Percentiles rank a stretch among this genome's conserved stretches.
phyloP scores from a whole-genome alignment of 106 monocot genomes.

The Allium sativum region DNA sequence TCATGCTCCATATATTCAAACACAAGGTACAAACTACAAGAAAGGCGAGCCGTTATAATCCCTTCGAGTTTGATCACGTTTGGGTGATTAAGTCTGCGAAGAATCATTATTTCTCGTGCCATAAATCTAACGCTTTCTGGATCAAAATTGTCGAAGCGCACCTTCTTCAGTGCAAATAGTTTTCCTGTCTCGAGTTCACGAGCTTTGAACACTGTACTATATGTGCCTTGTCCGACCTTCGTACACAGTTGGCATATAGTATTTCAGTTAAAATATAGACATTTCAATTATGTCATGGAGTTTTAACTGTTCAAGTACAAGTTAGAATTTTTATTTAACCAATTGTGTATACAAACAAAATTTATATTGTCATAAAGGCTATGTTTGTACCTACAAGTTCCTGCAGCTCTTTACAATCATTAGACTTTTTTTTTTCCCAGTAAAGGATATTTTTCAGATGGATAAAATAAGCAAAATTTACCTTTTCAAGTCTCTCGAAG shows the following conservation, averaged over 20 bases:
- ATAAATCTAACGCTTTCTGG: constrained; percentile 88
- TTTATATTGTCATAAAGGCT: no score
- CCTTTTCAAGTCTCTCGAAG: constrained; percentile 93
- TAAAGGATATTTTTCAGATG: no score
- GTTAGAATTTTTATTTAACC: no score
- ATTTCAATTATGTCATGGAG: no score
- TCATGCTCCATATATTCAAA: constrained; percentile 98
- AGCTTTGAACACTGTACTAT: constrained; percentile 86
- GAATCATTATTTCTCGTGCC: constrained; percentile 81
- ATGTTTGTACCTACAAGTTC: no score
- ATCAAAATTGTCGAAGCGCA: constrained; percentile 81
- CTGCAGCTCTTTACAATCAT: no score
- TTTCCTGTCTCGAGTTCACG: constrained; percentile 64
- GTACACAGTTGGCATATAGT: constrained; percentile 11
- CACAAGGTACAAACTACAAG: constrained; percentile 70
- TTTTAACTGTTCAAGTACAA: no score
- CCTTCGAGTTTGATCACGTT: constrained; percentile 70
- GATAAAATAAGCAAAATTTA: constrained; percentile 12
- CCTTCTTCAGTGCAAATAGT: constrained; percentile 84
- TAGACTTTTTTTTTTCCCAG: no score
- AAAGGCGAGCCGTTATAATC: constrained; percentile 59
- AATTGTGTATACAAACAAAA: no score
- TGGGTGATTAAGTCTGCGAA: constrained; percentile 80
- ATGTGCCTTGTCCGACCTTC: constrained; percentile 91
- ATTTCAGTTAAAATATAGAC: background rate